Percentiles rank a stretch among this genome's conserved stretches.
Evolutionary conservation across 2,329 filamentous ascomycete genomes (phyloP).

Genomic region (Pseudogymnoascus sp.): DNA sequence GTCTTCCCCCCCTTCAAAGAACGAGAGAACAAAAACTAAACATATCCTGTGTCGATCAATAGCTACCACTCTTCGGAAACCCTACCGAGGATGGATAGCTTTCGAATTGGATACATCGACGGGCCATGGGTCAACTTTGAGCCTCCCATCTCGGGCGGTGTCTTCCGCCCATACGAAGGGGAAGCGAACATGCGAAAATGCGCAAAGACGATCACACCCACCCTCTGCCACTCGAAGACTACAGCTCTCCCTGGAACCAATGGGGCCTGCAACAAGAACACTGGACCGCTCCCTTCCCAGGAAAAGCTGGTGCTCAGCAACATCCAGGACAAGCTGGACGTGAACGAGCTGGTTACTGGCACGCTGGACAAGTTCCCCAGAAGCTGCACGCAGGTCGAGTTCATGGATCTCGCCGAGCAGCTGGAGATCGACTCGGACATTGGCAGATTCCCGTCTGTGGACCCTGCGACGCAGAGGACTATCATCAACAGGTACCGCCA

Average conservation of each 20-base stretch:
- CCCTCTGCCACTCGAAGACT: neutral
- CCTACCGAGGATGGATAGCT: slow-evolving; percentile 66
- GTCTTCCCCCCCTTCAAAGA: neutral
- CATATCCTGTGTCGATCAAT: slow-evolving; percentile 7
- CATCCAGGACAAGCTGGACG: neutral
- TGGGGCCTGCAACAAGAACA: neutral
- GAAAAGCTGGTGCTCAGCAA: neutral
- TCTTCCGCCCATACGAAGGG: slow-evolving; percentile 49
- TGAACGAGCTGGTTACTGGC: neutral
- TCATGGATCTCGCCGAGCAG: slow-evolving; percentile 1
- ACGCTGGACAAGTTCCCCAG: neutral
- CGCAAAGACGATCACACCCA: neutral
- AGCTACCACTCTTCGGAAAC: slow-evolving; percentile 80
- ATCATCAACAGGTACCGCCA: slow-evolving; percentile 48
- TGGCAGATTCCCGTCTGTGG: slow-evolving; percentile 43
- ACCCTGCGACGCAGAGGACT: slow-evolving; percentile 43
- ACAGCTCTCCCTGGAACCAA: neutral
- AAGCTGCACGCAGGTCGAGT: neutral
- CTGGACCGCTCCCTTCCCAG: neutral
- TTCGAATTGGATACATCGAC: slow-evolving; percentile 74
- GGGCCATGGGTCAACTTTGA: slow-evolving; percentile 80
- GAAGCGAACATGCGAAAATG: slow-evolving; percentile 22
- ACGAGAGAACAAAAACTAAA: slow-evolving; percentile 3
- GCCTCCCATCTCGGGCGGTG: slow-evolving; percentile 84
- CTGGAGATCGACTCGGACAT: slow-evolving; percentile 40